Conservation (phyloP, 1,284 basidiomycete species). For the Mixia osmundae region DNA sequence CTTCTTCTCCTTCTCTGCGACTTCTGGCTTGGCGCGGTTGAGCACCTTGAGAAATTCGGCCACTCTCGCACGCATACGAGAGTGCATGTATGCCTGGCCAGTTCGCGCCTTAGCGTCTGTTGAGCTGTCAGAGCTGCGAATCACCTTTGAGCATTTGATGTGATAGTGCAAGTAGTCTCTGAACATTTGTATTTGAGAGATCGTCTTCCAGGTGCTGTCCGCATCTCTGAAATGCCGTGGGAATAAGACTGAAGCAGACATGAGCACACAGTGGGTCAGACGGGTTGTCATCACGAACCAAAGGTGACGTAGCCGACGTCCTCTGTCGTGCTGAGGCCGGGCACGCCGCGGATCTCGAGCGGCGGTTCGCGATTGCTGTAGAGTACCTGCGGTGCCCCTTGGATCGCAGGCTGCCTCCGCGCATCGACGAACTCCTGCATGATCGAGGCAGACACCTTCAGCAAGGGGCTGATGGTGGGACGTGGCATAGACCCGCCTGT, state of each 20-base stretch:
- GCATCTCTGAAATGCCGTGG: slow-evolving; percentile 77
- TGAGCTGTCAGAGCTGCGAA: neutral
- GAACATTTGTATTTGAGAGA: slow-evolving; percentile 92
- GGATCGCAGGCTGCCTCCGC: slow-evolving; percentile 68
- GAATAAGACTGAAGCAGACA: slow-evolving; percentile 43
- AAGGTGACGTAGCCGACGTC: slow-evolving; percentile 97
- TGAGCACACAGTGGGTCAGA: neutral
- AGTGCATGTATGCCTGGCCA: slow-evolving; percentile 75
- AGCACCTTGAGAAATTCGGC: slow-evolving; percentile 93
- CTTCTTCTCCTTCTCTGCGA: slow-evolving; percentile 58
- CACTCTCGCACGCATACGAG: slow-evolving; percentile 81
- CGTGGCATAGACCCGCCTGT: slow-evolving; percentile 36
- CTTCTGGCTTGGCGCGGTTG: slow-evolving; percentile 93
- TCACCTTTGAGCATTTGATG: slow-evolving; percentile 80
- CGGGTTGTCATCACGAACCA: slow-evolving; percentile 29
- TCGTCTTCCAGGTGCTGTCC: slow-evolving; percentile 51
- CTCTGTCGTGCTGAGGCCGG: slow-evolving; percentile 54
- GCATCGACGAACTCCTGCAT: slow-evolving; percentile 98
- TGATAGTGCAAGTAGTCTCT: slow-evolving; percentile 97
- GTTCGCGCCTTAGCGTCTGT: neutral
- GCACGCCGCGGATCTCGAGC: slow-evolving; percentile 71
- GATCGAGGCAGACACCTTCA: neutral
- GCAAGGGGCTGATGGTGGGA: neutral
- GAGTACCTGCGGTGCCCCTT: slow-evolving; percentile 94
- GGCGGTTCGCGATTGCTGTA: slow-evolving; percentile 91